These are phyloP conservation scores for Mycena leptocephala DNA, from an alignment of 768 basidiomycete species.

Conservation along the genomic window DNA sequence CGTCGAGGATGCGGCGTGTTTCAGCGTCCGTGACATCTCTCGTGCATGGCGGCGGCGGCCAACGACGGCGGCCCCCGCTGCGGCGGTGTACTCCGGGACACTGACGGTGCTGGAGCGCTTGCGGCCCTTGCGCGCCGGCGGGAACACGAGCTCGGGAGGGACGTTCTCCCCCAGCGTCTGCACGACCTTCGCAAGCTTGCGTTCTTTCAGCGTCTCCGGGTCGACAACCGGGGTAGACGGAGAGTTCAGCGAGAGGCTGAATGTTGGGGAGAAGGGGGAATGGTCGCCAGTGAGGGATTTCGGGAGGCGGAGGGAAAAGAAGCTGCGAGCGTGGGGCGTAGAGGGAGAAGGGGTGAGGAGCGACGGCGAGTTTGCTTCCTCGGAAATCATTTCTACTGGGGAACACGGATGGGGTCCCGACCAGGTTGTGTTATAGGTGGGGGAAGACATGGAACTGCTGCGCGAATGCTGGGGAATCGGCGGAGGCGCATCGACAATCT, in stretches of 20 bases:
- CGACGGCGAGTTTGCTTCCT: background rate
- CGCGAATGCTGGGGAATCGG: slow-evolving; percentile 1
- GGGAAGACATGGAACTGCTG: background rate
- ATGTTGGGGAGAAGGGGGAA: slow-evolving; percentile 23
- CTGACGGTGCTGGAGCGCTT: slow-evolving; percentile 35
- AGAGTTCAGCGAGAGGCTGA: slow-evolving; percentile 10
- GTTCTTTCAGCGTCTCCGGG: slow-evolving; percentile 18
- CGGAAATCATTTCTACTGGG: background rate
- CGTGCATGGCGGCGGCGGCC: slow-evolving; percentile 21
- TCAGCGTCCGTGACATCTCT: background rate
- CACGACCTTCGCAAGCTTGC: slow-evolving; percentile 36
- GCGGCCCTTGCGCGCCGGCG: slow-evolving; percentile 10
- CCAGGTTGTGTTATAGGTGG: background rate
- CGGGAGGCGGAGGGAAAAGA: slow-evolving; percentile 30
- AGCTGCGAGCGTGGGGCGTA: background rate
- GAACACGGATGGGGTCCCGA: background rate
- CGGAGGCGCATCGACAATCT: background rate
- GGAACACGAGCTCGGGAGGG: slow-evolving; percentile 36
- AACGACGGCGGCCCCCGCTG: background rate
- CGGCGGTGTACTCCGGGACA: slow-evolving; percentile 20
- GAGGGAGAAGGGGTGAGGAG: background rate
- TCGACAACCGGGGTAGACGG: slow-evolving; percentile 12
- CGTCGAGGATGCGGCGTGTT: slow-evolving; percentile 29
- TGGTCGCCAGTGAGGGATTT: background rate
- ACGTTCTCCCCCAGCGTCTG: slow-evolving; percentile 37